Percentiles rank a stretch among this genome's conserved stretches.
These are phyloP conservation scores for Cyclostephanos invisitatus DNA, from an alignment of 108 stramenopile genomes.

Conservation along the genomic window DNA sequence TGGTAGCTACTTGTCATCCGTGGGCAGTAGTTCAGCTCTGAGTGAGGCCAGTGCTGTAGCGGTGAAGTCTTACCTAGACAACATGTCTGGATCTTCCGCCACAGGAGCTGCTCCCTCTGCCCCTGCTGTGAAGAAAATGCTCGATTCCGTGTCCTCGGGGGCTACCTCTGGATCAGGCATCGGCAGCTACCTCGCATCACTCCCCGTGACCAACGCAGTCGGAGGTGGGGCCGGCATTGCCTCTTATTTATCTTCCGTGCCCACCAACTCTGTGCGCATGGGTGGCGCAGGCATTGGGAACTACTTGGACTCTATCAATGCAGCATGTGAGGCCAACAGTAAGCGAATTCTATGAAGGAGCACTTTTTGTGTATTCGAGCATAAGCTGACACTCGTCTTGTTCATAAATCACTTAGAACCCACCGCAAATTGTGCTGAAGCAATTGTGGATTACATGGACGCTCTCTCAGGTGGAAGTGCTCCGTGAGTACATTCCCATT, in stretches of 20 bases:
- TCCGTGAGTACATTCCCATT: not conserved
- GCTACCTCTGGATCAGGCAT: conserved; percentile 31
- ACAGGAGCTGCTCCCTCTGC: conserved; percentile 26
- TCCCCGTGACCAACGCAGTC: conserved; percentile 15
- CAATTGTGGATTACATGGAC: conserved; percentile 29
- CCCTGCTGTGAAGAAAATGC: conserved; percentile 23
- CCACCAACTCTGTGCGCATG: conserved; percentile 5
- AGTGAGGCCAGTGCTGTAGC: conserved; percentile 14
- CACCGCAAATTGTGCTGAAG: conserved; percentile 40
- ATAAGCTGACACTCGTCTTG: not conserved
- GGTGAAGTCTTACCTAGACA: conserved; percentile 23
- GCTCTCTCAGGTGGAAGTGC: conserved; percentile 30
- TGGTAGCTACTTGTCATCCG: conserved; percentile 5
- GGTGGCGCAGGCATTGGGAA: conserved; percentile 30
- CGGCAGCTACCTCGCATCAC: conserved; percentile 29
- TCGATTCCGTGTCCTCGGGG: conserved; percentile 35
- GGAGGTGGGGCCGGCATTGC: conserved; percentile 26
- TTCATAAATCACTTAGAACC: conserved; percentile 7
- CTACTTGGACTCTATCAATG: conserved; percentile 41
- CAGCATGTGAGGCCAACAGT: conserved; percentile 24
- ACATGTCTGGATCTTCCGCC: conserved; percentile 14
- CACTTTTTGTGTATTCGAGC: not conserved
- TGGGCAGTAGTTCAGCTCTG: conserved; percentile 5
- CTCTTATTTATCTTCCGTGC: conserved; percentile 15
- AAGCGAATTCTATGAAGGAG: not conserved